phyloP scores from a whole-genome alignment of 345 rosid genomes.

The Populus simonii region DNA sequence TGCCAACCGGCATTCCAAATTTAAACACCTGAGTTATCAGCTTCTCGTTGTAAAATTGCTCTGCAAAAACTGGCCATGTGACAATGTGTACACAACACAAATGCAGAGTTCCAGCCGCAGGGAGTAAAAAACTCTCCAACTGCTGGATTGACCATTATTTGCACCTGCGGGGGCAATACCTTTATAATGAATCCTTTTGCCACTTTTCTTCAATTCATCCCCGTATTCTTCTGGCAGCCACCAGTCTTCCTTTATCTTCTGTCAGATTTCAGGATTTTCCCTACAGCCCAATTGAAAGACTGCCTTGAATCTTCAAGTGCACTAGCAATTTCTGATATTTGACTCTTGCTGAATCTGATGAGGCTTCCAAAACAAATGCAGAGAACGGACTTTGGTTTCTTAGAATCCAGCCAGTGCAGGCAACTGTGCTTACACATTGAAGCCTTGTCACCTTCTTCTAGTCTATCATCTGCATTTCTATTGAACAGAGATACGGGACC shows the following conservation, averaged over 20 bases:
- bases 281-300: constrained; percentile 26
- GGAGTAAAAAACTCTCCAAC: constrained; percentile 40
- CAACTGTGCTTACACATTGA: constrained; percentile 5
- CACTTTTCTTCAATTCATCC: constrained; percentile 8
- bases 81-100: constrained; percentile 23
- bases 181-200: constrained; percentile 25
- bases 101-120: constrained; percentile 49
- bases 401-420: constrained; percentile 31
- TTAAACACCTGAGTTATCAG: constrained; percentile 30
- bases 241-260: constrained; percentile 8
- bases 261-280: constrained; percentile 10
- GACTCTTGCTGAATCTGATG: constrained; percentile 17
- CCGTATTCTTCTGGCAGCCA: constrained; percentile 28
- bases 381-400: constrained; percentile 27
- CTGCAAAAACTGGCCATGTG: constrained; percentile 44
- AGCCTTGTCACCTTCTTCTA: constrained; percentile 23
- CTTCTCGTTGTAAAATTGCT: constrained; percentile 43
- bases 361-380: constrained; percentile 31
- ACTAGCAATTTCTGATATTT: constrained; percentile 14
- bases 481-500: constrained; percentile 30
- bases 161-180: constrained; percentile 38
- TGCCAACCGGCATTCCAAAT: constrained; percentile 30
- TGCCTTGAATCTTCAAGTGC: constrained; percentile 23
- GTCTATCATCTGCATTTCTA: constrained; percentile 16
- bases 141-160: constrained; percentile 34